Evolutionary conservation across 768 basidiomycete species (phyloP).

Genomic region (Boletus coccyginus): DNA sequence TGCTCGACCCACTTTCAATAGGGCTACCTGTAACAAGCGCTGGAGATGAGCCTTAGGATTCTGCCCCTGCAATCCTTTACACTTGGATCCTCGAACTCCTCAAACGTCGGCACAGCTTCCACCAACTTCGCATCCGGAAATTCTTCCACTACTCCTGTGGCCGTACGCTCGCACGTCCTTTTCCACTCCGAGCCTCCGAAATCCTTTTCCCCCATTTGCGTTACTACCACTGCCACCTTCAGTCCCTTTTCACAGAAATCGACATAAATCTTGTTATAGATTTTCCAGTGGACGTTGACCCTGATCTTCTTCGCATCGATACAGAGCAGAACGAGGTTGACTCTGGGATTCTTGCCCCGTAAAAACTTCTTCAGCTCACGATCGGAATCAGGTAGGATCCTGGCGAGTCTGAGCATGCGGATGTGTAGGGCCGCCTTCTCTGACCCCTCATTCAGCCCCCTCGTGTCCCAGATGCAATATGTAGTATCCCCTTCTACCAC

Average conservation of each 20-base stretch:
- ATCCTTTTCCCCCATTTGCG: constrained; percentile 7
- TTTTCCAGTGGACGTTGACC: constrained; percentile 16
- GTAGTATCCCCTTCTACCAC: constrained; percentile 2
- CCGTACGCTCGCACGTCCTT: constrained; percentile 7
- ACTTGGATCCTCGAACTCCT: constrained; percentile 6
- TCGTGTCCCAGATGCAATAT: constrained; percentile 26
- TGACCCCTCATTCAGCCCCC: constrained; percentile 22
- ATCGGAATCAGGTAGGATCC: constrained; percentile 15
- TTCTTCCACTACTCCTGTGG: constrained; percentile 1
- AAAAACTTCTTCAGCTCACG: constrained; percentile 17
- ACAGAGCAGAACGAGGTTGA: constrained; percentile 23
- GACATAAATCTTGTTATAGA: constrained; percentile 15
- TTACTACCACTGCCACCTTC: constrained; percentile 20
- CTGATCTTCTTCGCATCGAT: constrained; percentile 20
- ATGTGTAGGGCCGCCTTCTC: neutral
- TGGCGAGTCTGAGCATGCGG: neutral
- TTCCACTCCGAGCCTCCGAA: constrained; percentile 15
- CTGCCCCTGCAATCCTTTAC: constrained; percentile 20
- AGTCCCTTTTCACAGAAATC: constrained; percentile 11
- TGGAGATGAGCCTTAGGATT: constrained; percentile 21
- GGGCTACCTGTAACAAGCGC: neutral
- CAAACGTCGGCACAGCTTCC: constrained; percentile 19
- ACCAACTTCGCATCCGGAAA: constrained; percentile 15
- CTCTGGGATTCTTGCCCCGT: constrained; percentile 3
- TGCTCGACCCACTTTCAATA: neutral